Conservation (phyloP, 345 rosid species). For the Populus pruinosa region DNA sequence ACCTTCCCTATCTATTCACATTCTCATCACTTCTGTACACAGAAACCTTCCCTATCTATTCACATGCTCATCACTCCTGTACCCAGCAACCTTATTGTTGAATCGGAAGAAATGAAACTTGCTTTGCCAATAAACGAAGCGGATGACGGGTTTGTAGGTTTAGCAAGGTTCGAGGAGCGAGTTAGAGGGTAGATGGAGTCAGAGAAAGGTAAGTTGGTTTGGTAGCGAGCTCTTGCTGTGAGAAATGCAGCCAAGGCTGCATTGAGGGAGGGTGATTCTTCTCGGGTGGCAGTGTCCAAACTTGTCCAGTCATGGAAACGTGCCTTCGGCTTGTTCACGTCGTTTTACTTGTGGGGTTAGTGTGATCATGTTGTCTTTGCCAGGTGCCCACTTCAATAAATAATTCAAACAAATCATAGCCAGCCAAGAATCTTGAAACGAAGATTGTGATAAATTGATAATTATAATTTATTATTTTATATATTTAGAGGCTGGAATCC, state of each 20-base stretch:
- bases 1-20: constrained; percentile 51
- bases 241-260: constrained; percentile 16
- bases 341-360: no score
- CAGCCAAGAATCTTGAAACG: no score
- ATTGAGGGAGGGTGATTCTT: not conserved
- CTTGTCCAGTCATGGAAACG: no score
- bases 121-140: constrained; percentile 42
- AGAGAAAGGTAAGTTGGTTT: constrained; percentile 13
- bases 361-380: no score
- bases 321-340: no score
- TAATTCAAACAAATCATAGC: no score
- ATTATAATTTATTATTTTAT: no score
- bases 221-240: constrained; percentile 12
- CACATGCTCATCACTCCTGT: constrained; percentile 42
- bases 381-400: no score
- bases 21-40: constrained; percentile 42
- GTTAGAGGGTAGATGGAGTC: constrained; percentile 35
- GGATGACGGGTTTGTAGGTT: constrained; percentile 33
- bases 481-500: no score
- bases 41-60: constrained; percentile 34
- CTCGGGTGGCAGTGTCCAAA: no score
- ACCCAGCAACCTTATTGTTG: constrained; percentile 23
- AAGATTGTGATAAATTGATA: no score
- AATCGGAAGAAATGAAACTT: constrained; percentile 42
- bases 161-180: constrained; percentile 31